Conservation (phyloP, 768 basidiomycete genomes). For the Phaeotremella skinneri region DNA sequence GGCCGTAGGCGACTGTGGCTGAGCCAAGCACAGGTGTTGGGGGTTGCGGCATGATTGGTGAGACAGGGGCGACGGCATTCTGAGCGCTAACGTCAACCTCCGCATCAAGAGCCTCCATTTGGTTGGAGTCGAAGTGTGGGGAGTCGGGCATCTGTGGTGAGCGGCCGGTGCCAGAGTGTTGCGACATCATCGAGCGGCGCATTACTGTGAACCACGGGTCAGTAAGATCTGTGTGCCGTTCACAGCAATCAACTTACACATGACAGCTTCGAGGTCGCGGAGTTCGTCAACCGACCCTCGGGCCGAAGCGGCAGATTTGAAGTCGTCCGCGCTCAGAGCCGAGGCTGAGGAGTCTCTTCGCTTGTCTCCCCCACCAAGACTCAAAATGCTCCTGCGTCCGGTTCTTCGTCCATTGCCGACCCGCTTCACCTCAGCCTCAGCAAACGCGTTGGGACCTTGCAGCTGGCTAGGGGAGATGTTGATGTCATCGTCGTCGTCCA, state of each 20-base stretch:
- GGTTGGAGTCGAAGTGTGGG: constrained; percentile 19
- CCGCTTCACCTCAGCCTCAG: constrained; percentile 26
- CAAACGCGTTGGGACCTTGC: constrained; percentile 42
- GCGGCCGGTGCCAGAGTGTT: constrained; percentile 35
- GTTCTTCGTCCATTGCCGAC: constrained; percentile 19
- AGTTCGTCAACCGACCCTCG: constrained; percentile 46
- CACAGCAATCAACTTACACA: constrained; percentile 32
- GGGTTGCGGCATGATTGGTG: constrained; percentile 3
- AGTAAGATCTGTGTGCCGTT: neutral
- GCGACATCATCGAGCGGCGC: constrained; percentile 47
- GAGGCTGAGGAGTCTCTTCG: constrained; percentile 29
- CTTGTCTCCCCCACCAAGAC: constrained; percentile 31
- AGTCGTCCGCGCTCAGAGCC: constrained; percentile 34
- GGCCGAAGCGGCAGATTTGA: constrained; percentile 44
- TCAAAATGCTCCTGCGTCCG: constrained; percentile 31
- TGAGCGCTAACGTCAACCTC: constrained; percentile 5
- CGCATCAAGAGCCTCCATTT: constrained; percentile 32
- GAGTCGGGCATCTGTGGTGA: constrained; percentile 21
- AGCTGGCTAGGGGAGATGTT: constrained; percentile 47
- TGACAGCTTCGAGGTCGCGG: constrained; percentile 45
- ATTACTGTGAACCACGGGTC: constrained; percentile 15
- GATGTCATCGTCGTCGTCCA: constrained; percentile 41
- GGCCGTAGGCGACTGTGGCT: constrained; percentile 37
- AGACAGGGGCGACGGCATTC: constrained; percentile 10
- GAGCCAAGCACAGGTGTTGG: constrained; percentile 16